Conservation (phyloP, 495 filamentous ascomycete species). For the Tirmania nivea region DNA sequence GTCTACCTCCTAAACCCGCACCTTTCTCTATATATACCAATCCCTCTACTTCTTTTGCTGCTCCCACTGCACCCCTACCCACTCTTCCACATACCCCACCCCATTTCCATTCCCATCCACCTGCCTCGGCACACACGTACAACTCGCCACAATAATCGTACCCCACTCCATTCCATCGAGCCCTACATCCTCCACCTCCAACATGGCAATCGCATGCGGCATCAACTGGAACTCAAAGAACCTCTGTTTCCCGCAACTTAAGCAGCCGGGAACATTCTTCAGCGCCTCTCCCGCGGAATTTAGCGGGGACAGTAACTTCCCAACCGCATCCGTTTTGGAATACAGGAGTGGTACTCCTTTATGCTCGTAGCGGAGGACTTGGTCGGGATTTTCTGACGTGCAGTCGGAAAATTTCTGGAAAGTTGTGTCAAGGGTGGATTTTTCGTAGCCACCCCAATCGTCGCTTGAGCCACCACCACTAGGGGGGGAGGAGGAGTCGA, state of each 20-base stretch:
- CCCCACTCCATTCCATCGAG: constrained; percentile 98
- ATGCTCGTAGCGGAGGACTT: constrained; percentile 85
- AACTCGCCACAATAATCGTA: constrained; percentile 78
- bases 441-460: constrained; percentile 53
- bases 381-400: constrained; percentile 77
- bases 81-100: constrained; percentile 70
- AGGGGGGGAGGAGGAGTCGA: constrained; percentile 34
- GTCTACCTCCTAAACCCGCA: no score
- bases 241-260: constrained; percentile 47
- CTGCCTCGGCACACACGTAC: constrained; percentile 38
- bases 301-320: constrained; percentile 31
- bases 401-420: constrained; percentile 86
- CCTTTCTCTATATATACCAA: no score
- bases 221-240: constrained; percentile 86
- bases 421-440: constrained; percentile 51
- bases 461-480: constrained; percentile 27
- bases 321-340: constrained; percentile 49
- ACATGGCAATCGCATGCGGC: constrained; percentile 69
- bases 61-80: constrained; percentile 96
- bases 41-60: constrained; percentile 26
- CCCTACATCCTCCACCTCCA: constrained; percentile 58
- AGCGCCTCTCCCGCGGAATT: constrained; percentile 11
- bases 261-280: constrained; percentile 46
- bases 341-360: constrained; percentile 63
- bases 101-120: constrained; percentile 25